Conservation (phyloP, 441 rosid species). For the Capsella rubella region DNA sequence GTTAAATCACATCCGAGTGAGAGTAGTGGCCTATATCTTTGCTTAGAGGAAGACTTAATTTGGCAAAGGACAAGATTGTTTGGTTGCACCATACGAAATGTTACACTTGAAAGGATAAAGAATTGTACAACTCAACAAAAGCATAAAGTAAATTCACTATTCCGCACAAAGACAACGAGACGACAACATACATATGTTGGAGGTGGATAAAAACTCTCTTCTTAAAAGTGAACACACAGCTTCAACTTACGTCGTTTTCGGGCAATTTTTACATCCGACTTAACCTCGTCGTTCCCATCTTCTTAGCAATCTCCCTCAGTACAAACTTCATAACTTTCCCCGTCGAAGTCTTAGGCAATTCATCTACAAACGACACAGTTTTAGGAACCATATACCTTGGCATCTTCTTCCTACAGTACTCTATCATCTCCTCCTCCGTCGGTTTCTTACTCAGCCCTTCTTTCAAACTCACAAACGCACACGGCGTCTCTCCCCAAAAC, state of each 20-base stretch:
- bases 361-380: conserved; percentile 69
- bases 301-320: conserved; percentile 63
- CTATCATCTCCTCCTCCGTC: conserved; percentile 62
- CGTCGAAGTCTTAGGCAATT: conserved; percentile 82
- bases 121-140: too few species aligned
- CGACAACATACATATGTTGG: too few species aligned
- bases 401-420: conserved; percentile 63
- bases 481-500: conserved; percentile 86
- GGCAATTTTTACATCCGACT: conserved; percentile 54
- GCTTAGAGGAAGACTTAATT: neutral
- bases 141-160: too few species aligned
- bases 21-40: too few species aligned
- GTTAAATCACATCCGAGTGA: neutral
- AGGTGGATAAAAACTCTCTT: too few species aligned
- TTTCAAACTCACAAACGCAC: conserved; percentile 74
- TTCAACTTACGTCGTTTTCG: too few species aligned
- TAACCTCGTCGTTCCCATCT: conserved; percentile 52
- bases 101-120: too few species aligned
- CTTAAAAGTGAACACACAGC: too few species aligned
- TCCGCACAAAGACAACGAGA: too few species aligned
- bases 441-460: conserved; percentile 39
- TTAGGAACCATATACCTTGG: conserved; percentile 78
- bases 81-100: too few species aligned
- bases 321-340: conserved; percentile 76
- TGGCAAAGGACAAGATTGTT: too few species aligned